Evolutionary conservation across 345 rosid genomes (phyloP).

Genomic region (Pugionium cornutum): DNA sequence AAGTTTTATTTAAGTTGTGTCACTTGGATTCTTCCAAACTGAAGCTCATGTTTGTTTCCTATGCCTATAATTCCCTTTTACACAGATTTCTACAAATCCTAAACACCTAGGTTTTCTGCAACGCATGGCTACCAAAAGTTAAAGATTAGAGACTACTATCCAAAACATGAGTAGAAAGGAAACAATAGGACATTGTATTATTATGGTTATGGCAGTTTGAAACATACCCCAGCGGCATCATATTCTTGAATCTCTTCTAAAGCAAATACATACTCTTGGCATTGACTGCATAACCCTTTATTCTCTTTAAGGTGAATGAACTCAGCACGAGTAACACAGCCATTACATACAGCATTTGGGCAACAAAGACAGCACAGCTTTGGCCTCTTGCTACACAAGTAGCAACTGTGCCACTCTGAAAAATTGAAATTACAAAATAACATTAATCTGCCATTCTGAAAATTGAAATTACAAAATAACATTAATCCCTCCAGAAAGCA

Average conservation of each 20-base stretch:
- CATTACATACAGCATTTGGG: constrained; percentile 32
- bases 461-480: constrained; percentile 1
- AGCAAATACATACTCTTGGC: constrained; percentile 26
- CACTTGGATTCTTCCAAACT: background rate
- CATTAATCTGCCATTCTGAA: constrained; percentile 38
- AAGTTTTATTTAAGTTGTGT: background rate
- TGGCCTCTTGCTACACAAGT: constrained; percentile 36
- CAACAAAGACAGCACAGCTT: constrained; percentile 37
- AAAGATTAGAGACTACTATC: background rate
- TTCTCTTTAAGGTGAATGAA: constrained; percentile 23
- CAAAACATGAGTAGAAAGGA: constrained; percentile 3
- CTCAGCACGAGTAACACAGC: constrained; percentile 31
- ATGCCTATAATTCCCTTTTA: background rate
- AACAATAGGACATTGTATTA: constrained; percentile 8
- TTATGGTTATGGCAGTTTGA: background rate
- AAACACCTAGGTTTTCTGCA: constrained; percentile 7
- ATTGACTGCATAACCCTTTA: constrained; percentile 38
- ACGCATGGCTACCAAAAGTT: constrained; percentile 6
- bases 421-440: background rate
- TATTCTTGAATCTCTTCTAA: constrained; percentile 34
- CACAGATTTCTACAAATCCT: background rate
- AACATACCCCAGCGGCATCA: constrained; percentile 36
- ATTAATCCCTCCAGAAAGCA: constrained; percentile 12
- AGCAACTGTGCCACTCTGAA: constrained; percentile 43
- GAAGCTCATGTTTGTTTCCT: background rate